Conservation (phyloP, 257 asterid species). For the Primulina eburnea region DNA sequence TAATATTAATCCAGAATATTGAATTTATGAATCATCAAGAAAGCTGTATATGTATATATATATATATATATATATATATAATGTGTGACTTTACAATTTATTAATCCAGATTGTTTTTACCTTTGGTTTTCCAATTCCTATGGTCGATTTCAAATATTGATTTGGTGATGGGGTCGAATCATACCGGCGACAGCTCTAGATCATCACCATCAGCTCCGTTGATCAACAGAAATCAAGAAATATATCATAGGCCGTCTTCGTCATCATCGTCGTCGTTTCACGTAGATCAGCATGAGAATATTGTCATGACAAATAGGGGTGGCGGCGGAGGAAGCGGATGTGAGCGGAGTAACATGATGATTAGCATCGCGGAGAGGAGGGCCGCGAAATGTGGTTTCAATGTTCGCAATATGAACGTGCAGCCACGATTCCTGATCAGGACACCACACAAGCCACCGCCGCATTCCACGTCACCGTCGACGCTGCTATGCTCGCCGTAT, state of each 20-base stretch:
- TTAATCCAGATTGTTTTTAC: background rate
- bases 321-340: background rate
- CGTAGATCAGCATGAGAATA: background rate
- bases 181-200: background rate
- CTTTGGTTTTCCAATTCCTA: background rate
- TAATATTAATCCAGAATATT: background rate
- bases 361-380: slow-evolving; percentile 62
- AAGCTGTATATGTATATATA: background rate
- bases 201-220: background rate
- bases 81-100: slow-evolving; percentile 14
- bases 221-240: background rate
- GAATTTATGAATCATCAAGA: background rate
- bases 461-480: background rate
- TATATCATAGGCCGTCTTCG: background rate
- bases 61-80: too few relatives aligned
- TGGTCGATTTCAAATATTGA: background rate
- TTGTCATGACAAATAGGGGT: background rate
- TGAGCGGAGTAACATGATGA: slow-evolving; percentile 18
- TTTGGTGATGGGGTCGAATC: background rate
- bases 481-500: slow-evolving; percentile 28
- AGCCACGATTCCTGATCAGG: background rate
- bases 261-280: background rate
- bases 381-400: slow-evolving; percentile 57
- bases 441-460: background rate
- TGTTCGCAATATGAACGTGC: slow-evolving; percentile 31